A percentile compares a stretch with the other conserved stretches of the same genome.
Conservation (phyloP, 805 yeast genomes). For the Kluyveromyces dobzhanskii region DNA sequence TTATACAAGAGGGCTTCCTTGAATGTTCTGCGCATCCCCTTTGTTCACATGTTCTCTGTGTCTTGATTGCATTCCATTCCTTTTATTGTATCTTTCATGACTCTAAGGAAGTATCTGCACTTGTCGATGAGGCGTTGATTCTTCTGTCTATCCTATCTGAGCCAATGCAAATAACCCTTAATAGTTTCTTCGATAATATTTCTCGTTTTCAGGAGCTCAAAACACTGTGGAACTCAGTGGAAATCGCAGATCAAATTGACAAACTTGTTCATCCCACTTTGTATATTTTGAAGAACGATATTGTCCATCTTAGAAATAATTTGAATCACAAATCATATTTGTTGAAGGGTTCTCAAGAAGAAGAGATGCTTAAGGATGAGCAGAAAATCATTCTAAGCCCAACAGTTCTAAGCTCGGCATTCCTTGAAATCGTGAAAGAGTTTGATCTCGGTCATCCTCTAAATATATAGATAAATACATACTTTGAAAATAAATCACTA, state of each 20-base stretch:
- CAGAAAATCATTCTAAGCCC: no score
- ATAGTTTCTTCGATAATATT: background rate
- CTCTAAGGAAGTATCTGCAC: slow-evolving; percentile 12
- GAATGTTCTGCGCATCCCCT: slow-evolving; percentile 21
- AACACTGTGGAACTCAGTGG: slow-evolving; percentile 18
- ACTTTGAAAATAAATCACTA: no score
- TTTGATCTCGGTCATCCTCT: background rate
- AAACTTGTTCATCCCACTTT: slow-evolving; percentile 21
- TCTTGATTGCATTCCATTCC: slow-evolving; percentile 19
- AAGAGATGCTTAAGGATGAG: no score
- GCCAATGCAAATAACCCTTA: background rate
- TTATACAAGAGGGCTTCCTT: slow-evolving; percentile 9
- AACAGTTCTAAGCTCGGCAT: background rate
- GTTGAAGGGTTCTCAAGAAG: no score
- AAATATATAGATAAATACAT: background rate
- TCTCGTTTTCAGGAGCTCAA: slow-evolving; percentile 12
- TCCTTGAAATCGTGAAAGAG: background rate
- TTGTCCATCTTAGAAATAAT: slow-evolving; percentile 5
- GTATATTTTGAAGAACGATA: slow-evolving; percentile 21
- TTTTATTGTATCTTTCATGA: slow-evolving; percentile 17
- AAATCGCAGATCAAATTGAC: slow-evolving; percentile 13
- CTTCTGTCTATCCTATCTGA: background rate
- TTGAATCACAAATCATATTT: background rate
- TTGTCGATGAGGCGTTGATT: slow-evolving; percentile 4
- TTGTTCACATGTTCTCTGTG: slow-evolving; percentile 14